phyloP scores from a whole-genome alignment of 192 early-diverging fungal species.

The Rhizophagus prolifer region DNA sequence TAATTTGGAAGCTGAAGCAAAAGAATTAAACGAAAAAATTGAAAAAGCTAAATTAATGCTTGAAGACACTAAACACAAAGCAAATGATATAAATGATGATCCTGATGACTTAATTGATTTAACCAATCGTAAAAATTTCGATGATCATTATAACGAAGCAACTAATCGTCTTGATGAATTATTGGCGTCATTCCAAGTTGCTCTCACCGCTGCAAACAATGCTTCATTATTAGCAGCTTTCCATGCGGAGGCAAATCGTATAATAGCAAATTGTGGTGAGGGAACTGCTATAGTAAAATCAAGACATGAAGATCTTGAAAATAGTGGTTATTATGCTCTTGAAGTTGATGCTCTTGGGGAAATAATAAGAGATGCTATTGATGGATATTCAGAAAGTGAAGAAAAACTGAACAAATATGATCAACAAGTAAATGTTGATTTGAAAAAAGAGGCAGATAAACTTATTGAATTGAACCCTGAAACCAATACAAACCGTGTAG shows the following conservation, averaged over 20 bases:
- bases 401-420: slow-evolving; percentile 13
- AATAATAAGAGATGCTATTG: neutral
- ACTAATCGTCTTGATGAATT: slow-evolving; percentile 5
- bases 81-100: neutral
- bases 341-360: neutral
- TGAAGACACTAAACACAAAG: neutral
- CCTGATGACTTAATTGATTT: slow-evolving; percentile 11
- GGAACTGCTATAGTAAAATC: slow-evolving; percentile 9
- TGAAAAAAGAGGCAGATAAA: slow-evolving; percentile 25
- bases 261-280: slow-evolving; percentile 17
- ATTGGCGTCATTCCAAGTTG: slow-evolving; percentile 5
- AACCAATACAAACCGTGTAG: slow-evolving; percentile 18
- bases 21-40: slow-evolving; percentile 21
- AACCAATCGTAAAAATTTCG: slow-evolving; percentile 22
- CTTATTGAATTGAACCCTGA: slow-evolving; percentile 19
- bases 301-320: slow-evolving; percentile 20
- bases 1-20: slow-evolving; percentile 20
- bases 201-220: slow-evolving; percentile 22
- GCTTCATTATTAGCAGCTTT: slow-evolving; percentile 28
- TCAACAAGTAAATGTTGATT: slow-evolving; percentile 10
- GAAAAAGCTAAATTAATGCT: slow-evolving; percentile 5
- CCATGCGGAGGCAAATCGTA: slow-evolving; percentile 17
- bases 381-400: slow-evolving; percentile 14
- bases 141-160: slow-evolving; percentile 6
- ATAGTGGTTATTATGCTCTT: slow-evolving; percentile 21